Evolutionary conservation across 768 basidiomycete species (phyloP), one percentile per base, ranked within the genome.

Genomic region (Lactarius hatsudake): DNA sequence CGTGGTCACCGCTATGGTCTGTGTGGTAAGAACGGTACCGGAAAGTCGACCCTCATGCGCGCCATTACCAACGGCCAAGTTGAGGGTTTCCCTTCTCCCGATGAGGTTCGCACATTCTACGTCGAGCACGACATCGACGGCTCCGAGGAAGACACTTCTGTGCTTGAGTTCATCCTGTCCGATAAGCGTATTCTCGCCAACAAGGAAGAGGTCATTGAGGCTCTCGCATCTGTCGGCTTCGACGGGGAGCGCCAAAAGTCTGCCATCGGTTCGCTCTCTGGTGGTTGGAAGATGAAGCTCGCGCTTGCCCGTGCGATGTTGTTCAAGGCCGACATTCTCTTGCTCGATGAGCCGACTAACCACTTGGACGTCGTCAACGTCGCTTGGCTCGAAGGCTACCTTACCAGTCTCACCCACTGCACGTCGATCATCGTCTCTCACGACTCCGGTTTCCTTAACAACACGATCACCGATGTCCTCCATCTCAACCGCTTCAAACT

Each of bases 261-360:
- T 69, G 80, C 93, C 48, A 97, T 97, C 71, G 93, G 95, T 71
- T 87, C 87, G 66, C 82, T 98, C 48, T 98, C 96, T 54, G 96
- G 96, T 86, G 96, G 96, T 83, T 97, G 96, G 96, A 98, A 98
- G 86, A 98, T 98, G 96, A 98, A 97, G 86, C 89, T 98, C 70
- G 96, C 96, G 48, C 87, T 98, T 68, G 96, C 96, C 66, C 87
- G 96, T 69, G 96, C 96, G 59, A 96, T 98, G 88, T 84, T 98
- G 55, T 98, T 98, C 91, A 93, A 91, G 82, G 96, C 96, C 69
- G 96, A 98, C 75, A 98, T 98, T 75, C 88, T 98, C 60, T 81
- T 97, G 32, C 91, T 96, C 71, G 95, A 97, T 79, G 95, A 97
- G 82, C 95, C 95, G 55, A 97, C 95, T 82, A 94, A 94, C 84